Conservation (phyloP, 176 grass and related monocot species). For the Olyra latifolia region DNA sequence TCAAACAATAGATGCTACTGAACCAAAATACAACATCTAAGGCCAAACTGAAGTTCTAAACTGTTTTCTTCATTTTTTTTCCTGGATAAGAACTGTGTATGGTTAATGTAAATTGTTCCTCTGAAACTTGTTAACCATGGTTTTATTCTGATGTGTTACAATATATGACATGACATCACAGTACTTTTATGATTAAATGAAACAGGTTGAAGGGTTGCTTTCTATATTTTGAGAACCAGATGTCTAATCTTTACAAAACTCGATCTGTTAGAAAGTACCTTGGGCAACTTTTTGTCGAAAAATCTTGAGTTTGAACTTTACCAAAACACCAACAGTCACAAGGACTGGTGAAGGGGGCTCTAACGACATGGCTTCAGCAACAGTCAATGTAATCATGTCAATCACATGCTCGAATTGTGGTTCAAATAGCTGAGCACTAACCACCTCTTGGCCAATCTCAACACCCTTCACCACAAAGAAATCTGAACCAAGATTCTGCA, state of each 20-base stretch:
- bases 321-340: slow-evolving; percentile 73
- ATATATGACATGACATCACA: neutral
- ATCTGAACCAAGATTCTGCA: slow-evolving; percentile 81
- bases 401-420: slow-evolving; percentile 79
- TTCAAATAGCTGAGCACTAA: slow-evolving; percentile 76
- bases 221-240: neutral
- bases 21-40: slow-evolving; percentile 24
- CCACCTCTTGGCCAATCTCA: slow-evolving; percentile 85
- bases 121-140: neutral
- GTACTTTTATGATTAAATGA: slow-evolving; percentile 3
- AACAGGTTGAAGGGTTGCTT: neutral
- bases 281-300: slow-evolving; percentile 76
- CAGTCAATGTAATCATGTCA: slow-evolving; percentile 77
- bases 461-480: slow-evolving; percentile 87
- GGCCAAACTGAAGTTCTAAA: neutral
- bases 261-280: slow-evolving; percentile 48
- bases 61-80: neutral
- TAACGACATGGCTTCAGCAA: slow-evolving; percentile 95
- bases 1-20: slow-evolving; percentile 9
- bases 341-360: slow-evolving; percentile 91
- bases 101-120: slow-evolving; percentile 9
- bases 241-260: slow-evolving; percentile 6
- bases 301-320: slow-evolving; percentile 73
- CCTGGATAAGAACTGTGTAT: neutral
- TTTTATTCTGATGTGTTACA: neutral